These are phyloP conservation scores for Phytophthora fragariaefolia DNA, from an alignment of 352 stramenopile species.

Conservation along the genomic window DNA sequence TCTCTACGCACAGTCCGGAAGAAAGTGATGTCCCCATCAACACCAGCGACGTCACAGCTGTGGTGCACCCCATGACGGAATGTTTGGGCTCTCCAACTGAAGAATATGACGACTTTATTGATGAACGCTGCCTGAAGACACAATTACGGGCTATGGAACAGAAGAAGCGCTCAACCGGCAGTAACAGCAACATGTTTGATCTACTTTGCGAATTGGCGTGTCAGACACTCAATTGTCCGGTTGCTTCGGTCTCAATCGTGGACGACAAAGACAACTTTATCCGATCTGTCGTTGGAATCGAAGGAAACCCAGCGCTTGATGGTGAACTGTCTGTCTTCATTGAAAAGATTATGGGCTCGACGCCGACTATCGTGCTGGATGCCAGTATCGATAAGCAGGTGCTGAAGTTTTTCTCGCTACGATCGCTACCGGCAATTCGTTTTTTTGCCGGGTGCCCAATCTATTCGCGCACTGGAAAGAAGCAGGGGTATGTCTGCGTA, in stretches of 20 bases:
- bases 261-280: conserved; percentile 59
- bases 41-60: conserved; percentile 41
- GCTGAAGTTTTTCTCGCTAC: conserved; percentile 56
- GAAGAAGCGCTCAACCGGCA: conserved; percentile 44
- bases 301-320: conserved; percentile 57
- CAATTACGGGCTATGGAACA: conserved; percentile 64
- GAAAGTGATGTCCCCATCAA: conserved; percentile 13
- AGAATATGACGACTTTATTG: conserved; percentile 72
- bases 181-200: conserved; percentile 80
- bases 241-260: conserved; percentile 77
- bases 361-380: conserved; percentile 76
- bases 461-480: conserved; percentile 71
- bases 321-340: conserved; percentile 71
- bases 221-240: conserved; percentile 82
- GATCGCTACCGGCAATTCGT: conserved; percentile 54
- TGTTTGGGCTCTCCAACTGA: conserved; percentile 33
- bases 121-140: conserved; percentile 59
- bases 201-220: conserved; percentile 82
- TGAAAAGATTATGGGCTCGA: conserved; percentile 82
- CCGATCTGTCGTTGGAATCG: conserved; percentile 55
- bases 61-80: conserved; percentile 45
- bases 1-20: conserved; percentile 19
- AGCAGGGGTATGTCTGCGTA: conserved; percentile 82
- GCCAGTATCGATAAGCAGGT: conserved; percentile 76
- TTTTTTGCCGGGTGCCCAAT: conserved; percentile 85